These are phyloP conservation scores for Cokeromyces recurvatus DNA, from an alignment of 371 early-diverging fungal genomes.

Conservation along the genomic window DNA sequence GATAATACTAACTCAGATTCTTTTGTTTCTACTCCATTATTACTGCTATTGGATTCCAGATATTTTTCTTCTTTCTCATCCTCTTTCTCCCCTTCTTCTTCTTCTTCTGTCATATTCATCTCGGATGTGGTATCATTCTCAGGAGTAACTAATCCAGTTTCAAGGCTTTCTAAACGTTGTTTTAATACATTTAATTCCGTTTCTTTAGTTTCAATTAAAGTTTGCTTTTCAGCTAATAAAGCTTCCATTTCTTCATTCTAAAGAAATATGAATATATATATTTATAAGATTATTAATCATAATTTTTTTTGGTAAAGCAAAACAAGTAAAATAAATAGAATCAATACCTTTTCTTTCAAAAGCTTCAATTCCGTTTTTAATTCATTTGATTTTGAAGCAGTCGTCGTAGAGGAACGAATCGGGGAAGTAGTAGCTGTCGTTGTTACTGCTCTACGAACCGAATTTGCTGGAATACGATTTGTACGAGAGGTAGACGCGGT, in stretches of 20 bases:
- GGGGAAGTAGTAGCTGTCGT: constrained; percentile 10
- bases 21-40: background rate
- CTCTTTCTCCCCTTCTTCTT: background rate
- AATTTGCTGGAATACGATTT: background rate
- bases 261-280: background rate
- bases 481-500: constrained; percentile 20
- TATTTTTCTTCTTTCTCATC: background rate
- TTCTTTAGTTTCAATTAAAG: constrained; percentile 14
- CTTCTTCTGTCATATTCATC: background rate
- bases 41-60: background rate
- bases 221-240: constrained; percentile 16
- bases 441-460: constrained; percentile 16
- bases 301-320: background rate
- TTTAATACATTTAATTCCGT: constrained; percentile 13
- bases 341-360: constrained; percentile 24
- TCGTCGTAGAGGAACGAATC: constrained; percentile 2
- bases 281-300: background rate
- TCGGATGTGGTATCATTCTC: constrained; percentile 6
- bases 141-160: constrained; percentile 21
- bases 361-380: constrained; percentile 18
- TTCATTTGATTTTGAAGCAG: constrained; percentile 15
- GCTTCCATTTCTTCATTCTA: constrained; percentile 21
- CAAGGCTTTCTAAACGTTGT: constrained; percentile 12
- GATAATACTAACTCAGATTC: no score
- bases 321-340: background rate